Evolutionary conservation across 768 basidiomycete genomes (phyloP).

Genomic region (Naematelia aurantialba): DNA sequence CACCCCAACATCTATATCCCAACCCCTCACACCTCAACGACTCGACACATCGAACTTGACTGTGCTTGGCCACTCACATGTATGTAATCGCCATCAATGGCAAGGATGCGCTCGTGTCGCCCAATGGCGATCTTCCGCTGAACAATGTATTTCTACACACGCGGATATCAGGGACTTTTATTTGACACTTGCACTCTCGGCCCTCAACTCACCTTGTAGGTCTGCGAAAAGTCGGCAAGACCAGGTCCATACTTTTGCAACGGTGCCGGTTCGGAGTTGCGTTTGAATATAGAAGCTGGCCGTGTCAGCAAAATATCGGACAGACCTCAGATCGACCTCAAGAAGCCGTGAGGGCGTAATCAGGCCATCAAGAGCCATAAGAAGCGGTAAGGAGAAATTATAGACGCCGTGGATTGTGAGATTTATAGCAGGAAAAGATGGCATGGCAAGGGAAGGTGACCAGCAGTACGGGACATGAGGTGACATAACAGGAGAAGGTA

Average conservation of each 20-base stretch:
- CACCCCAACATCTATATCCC: too few species aligned
- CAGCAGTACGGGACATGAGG: background rate
- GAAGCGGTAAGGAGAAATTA: too few species aligned
- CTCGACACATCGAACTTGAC: too few species aligned
- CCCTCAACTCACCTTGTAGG: slow-evolving; percentile 79
- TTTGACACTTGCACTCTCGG: background rate
- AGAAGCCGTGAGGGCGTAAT: background rate
- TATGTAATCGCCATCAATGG: slow-evolving; percentile 91
- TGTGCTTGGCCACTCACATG: slow-evolving; percentile 62
- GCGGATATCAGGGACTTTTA: background rate
- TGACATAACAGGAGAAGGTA: too few species aligned
- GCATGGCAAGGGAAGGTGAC: background rate
- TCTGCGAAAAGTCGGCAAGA: slow-evolving; percentile 68
- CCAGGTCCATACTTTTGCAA: slow-evolving; percentile 59
- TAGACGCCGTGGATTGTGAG: too few species aligned
- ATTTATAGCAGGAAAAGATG: too few species aligned
- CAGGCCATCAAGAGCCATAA: too few species aligned
- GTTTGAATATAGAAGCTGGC: slow-evolving; percentile 87
- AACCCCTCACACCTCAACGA: background rate
- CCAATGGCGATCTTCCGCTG: slow-evolving; percentile 92
- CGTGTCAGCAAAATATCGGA: too few species aligned
- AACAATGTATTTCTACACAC: slow-evolving; percentile 71
- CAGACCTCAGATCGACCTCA: too few species aligned
- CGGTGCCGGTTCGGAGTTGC: slow-evolving; percentile 65
- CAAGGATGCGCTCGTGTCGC: slow-evolving; percentile 81